These are phyloP conservation scores for Dothistroma pini DNA, from an alignment of 2,329 filamentous ascomycete species.

Conservation along the genomic window DNA sequence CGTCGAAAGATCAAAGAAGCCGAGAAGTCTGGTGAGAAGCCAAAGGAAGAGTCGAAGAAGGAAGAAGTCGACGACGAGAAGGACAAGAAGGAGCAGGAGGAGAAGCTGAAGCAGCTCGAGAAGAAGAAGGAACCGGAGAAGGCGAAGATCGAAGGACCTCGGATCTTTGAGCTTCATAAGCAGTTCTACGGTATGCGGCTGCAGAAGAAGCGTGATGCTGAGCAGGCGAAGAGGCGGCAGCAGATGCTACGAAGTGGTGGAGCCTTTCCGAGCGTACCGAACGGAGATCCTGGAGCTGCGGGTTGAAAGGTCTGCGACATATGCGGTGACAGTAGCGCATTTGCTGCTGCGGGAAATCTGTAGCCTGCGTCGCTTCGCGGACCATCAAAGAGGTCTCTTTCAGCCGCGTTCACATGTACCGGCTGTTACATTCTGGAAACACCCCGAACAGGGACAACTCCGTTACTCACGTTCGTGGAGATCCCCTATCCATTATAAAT, in stretches of 20 bases:
- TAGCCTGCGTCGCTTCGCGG: too few species aligned
- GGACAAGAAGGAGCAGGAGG: slow-evolving; percentile 41
- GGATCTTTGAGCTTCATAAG: slow-evolving; percentile 82
- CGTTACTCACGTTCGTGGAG: too few species aligned
- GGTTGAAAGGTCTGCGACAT: background rate
- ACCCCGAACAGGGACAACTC: too few species aligned
- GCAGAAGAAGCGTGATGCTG: slow-evolving; percentile 72
- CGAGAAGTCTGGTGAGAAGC: slow-evolving; percentile 59
- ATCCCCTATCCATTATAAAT: too few species aligned
- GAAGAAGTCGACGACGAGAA: slow-evolving; percentile 61
- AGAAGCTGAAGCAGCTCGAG: slow-evolving; percentile 41
- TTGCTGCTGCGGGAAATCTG: background rate
- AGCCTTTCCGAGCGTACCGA: slow-evolving; percentile 82
- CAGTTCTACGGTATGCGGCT: slow-evolving; percentile 86
- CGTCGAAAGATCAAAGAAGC: slow-evolving; percentile 39
- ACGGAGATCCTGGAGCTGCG: slow-evolving; percentile 1
- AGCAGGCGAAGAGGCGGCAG: slow-evolving; percentile 73
- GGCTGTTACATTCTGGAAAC: too few species aligned
- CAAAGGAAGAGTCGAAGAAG: slow-evolving; percentile 64
- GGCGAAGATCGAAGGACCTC: slow-evolving; percentile 62
- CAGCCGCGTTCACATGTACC: too few species aligned
- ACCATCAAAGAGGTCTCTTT: too few species aligned
- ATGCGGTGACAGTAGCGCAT: background rate
- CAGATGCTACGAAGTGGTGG: slow-evolving; percentile 74
- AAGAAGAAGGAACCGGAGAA: slow-evolving; percentile 58